A percentile compares a stretch with the other conserved stretches of the same genome.
These are phyloP conservation scores for Candida verbasci DNA, from an alignment of 805 yeast species.

Conservation along the genomic window DNA sequence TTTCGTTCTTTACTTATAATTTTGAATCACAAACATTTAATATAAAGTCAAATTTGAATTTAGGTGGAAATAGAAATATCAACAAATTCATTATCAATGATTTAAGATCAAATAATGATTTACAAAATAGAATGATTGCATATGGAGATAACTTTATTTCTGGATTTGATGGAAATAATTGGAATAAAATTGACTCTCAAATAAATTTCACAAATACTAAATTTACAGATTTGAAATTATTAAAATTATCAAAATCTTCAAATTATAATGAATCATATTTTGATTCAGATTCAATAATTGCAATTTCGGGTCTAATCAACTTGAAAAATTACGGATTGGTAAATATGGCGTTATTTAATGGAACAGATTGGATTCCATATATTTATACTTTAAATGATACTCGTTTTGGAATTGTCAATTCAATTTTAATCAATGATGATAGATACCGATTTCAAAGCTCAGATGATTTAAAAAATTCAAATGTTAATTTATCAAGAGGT, in stretches of 20 bases:
- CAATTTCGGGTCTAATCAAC: slow-evolving; percentile 55
- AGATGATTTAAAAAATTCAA: slow-evolving; percentile 19
- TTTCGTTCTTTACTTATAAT: slow-evolving; percentile 52
- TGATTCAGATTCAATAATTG: slow-evolving; percentile 40
- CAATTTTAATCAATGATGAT: slow-evolving; percentile 33
- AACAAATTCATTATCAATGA: slow-evolving; percentile 45
- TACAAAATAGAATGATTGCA: slow-evolving; percentile 38
- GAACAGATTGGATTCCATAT: slow-evolving; percentile 64
- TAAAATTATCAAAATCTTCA: slow-evolving; percentile 30
- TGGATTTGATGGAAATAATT: slow-evolving; percentile 44
- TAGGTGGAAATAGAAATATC: slow-evolving; percentile 20
- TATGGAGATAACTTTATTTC: slow-evolving; percentile 30
- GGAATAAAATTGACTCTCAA: slow-evolving; percentile 41
- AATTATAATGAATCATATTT: slow-evolving; percentile 34
- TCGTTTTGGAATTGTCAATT: slow-evolving; percentile 23
- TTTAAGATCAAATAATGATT: slow-evolving; percentile 18
- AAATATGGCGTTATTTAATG: slow-evolving; percentile 62
- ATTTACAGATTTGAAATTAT: slow-evolving; percentile 43
- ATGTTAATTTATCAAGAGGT: slow-evolving; percentile 27
- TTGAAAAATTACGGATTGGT: slow-evolving; percentile 50
- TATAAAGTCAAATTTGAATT: slow-evolving; percentile 16
- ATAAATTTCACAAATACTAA: slow-evolving; percentile 25
- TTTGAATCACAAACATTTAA: slow-evolving; percentile 35
- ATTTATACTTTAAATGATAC: slow-evolving; percentile 33
- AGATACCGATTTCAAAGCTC: slow-evolving; percentile 32